phyloP scores from a whole-genome alignment of 768 basidiomycete species.

The Rhizopogon sp. region DNA sequence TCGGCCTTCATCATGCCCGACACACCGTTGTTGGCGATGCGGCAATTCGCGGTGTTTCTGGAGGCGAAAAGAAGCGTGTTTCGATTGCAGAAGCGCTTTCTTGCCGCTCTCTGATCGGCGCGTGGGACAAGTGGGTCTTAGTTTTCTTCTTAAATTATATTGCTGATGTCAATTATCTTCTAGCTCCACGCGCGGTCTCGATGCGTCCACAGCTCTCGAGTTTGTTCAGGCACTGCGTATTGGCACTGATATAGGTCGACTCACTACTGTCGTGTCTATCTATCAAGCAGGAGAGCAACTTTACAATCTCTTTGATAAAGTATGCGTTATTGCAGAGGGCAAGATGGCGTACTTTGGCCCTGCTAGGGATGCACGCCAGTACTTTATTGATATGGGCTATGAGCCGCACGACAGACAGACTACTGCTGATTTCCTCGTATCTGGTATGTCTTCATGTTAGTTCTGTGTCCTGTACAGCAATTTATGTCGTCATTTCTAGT shows the following conservation, averaged over 20 bases:
- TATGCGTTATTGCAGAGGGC: constrained; percentile 77
- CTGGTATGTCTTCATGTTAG: constrained; percentile 30
- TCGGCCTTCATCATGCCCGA: constrained; percentile 78
- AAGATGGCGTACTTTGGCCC: constrained; percentile 81
- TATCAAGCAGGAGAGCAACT: constrained; percentile 83
- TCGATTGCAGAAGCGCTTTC: constrained; percentile 87
- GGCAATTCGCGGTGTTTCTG: constrained; percentile 77
- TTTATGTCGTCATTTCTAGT: constrained; percentile 27
- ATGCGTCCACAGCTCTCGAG: constrained; percentile 86
- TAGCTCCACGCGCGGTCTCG: constrained; percentile 65
- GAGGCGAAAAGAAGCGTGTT: constrained; percentile 77
- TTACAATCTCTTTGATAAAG: constrained; percentile 81
- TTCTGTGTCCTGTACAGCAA: constrained; percentile 4
- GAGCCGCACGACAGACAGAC: constrained; percentile 75
- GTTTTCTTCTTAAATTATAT: no score
- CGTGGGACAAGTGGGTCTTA: constrained; percentile 59
- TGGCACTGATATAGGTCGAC: constrained; percentile 78
- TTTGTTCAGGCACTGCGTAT: constrained; percentile 75
- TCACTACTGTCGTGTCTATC: constrained; percentile 68
- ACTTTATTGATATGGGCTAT: constrained; percentile 76
- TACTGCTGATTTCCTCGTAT: constrained; percentile 75
- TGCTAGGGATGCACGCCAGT: constrained; percentile 63
- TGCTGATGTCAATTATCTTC: no score
- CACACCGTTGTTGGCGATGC: constrained; percentile 83
- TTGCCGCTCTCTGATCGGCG: constrained; percentile 72